Conservation (phyloP, 192 early-diverging fungal species). For the Mortierella claussenii region DNA sequence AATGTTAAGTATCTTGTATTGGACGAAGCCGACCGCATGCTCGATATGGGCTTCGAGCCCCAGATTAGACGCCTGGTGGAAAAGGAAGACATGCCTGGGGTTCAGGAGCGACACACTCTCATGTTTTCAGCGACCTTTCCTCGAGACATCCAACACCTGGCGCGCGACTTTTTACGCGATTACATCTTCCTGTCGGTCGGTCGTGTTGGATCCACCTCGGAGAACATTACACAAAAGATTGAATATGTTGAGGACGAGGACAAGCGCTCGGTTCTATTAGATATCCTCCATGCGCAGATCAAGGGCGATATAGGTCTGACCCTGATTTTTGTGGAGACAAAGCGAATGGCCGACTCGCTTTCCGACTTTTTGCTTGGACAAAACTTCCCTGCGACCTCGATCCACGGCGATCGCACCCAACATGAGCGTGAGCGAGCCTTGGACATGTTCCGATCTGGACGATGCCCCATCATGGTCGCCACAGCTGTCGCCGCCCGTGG, state of each 20-base stretch:
- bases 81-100: conserved; percentile 74
- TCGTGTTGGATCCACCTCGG: conserved; percentile 93
- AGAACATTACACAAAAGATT: conserved; percentile 94
- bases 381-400: conserved; percentile 89
- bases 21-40: conserved; percentile 97
- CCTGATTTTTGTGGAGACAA: conserved; percentile 97
- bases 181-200: conserved; percentile 91
- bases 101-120: conserved; percentile 85
- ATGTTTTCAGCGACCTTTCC: conserved; percentile 98
- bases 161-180: conserved; percentile 81
- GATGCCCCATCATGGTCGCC: conserved; percentile 89
- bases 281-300: conserved; percentile 72
- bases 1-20: conserved; percentile 89
- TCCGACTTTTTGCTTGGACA: conserved; percentile 79
- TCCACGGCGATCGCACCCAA: conserved; percentile 98
- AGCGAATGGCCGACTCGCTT: conserved; percentile 91
- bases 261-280: conserved; percentile 90
- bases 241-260: conserved; percentile 95
- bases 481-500: conserved; percentile 98
- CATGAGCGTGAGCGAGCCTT: conserved; percentile 93
- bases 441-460: conserved; percentile 84
- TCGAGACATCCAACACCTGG: conserved; percentile 84
- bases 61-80: conserved; percentile 90
- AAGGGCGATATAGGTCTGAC: conserved; percentile 74
- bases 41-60: conserved; percentile 94